Percentiles rank a stretch among this genome's conserved stretches.
These are phyloP conservation scores for Neocallimastix lanati DNA, from an alignment of 192 early-diverging fungal species.

Conservation along the genomic window DNA sequence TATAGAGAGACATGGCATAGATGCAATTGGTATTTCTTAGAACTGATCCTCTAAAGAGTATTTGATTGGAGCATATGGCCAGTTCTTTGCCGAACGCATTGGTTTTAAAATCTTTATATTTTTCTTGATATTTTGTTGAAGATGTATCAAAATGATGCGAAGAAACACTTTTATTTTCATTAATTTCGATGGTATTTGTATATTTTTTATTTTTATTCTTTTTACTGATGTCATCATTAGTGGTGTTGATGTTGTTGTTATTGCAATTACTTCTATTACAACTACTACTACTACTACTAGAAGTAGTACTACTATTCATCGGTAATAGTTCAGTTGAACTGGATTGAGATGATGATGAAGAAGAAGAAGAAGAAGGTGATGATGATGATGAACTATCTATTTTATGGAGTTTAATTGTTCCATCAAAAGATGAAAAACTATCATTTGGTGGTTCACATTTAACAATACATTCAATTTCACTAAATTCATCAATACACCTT, in stretches of 20 bases:
- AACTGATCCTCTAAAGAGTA: not conserved
- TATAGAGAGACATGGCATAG: not conserved
- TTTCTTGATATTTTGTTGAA: not conserved
- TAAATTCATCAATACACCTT: not conserved
- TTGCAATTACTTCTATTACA: not conserved
- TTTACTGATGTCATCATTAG: no score
- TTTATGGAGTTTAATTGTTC: not conserved
- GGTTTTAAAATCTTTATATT: not conserved
- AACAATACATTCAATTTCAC: not conserved
- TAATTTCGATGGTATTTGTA: not conserved
- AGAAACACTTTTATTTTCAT: not conserved
- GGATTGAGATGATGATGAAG: not conserved
- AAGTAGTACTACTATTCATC: no score
- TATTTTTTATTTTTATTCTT: not conserved
- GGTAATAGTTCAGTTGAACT: not conserved
- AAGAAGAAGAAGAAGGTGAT: not conserved
- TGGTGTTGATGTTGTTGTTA: no score
- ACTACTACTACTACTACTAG: not conserved
- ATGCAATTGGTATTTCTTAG: not conserved
- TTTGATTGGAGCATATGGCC: not conserved
- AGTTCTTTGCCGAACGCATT: not conserved
- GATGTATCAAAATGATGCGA: not conserved
- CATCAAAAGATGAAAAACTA: not conserved
- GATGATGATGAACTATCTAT: not conserved
- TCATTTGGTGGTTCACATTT: not conserved